These are phyloP conservation scores for Colletotrichum liaoningense DNA, from an alignment of 2,329 filamentous ascomycete species.

Conservation along the genomic window DNA sequence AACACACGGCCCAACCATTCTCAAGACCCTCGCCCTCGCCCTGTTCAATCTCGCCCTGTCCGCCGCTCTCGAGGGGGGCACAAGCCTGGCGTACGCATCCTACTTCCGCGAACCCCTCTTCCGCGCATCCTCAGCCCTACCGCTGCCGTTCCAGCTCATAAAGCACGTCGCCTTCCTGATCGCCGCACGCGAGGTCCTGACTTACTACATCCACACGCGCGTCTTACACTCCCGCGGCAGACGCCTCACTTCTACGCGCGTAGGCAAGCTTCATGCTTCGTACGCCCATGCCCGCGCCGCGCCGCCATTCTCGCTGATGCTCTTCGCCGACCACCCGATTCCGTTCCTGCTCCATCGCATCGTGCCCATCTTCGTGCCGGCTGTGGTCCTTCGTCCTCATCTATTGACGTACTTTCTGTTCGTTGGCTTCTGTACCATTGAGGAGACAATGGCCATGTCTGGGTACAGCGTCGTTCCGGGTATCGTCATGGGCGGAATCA, in stretches of 20 bases:
- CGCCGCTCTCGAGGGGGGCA: slow-evolving; percentile 55
- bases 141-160: slow-evolving; percentile 64
- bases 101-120: slow-evolving; percentile 55
- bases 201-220: slow-evolving; percentile 81
- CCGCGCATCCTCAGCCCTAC: slow-evolving; percentile 59
- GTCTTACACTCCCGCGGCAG: slow-evolving; percentile 68
- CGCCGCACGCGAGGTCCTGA: slow-evolving; percentile 65
- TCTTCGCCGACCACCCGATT: slow-evolving; percentile 76
- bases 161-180: slow-evolving; percentile 60
- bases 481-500: slow-evolving; percentile 63
- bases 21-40: slow-evolving; percentile 53
- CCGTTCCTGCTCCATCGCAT: slow-evolving; percentile 72
- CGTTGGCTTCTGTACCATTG: slow-evolving; percentile 69
- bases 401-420: slow-evolving; percentile 79
- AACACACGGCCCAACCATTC: slow-evolving; percentile 44
- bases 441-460: slow-evolving; percentile 75
- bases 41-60: slow-evolving; percentile 58
- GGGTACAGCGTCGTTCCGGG: slow-evolving; percentile 73
- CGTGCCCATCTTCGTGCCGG: slow-evolving; percentile 74
- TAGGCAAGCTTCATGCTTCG: slow-evolving; percentile 55
- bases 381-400: slow-evolving; percentile 74
- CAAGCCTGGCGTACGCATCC: slow-evolving; percentile 50
- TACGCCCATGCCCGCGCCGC: slow-evolving; percentile 65
- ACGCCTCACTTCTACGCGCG: slow-evolving; percentile 37
- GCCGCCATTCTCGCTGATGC: slow-evolving; percentile 70